phyloP scores from a whole-genome alignment of 2,329 filamentous ascomycete genomes.

The Calonectria hawksworthii region DNA sequence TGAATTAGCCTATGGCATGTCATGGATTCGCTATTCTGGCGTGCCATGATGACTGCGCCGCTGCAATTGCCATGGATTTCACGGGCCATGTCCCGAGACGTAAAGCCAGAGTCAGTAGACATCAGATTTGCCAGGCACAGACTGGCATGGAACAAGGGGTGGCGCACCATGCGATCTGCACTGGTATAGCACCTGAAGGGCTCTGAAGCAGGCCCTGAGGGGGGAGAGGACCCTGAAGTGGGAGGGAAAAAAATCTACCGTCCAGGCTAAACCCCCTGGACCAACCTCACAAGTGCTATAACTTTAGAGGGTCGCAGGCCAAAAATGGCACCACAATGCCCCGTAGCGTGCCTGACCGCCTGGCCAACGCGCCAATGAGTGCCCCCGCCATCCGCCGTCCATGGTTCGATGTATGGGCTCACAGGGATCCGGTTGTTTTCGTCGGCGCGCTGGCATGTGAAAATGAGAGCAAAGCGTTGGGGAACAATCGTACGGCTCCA shows the following conservation, averaged over 20 bases:
- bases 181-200: not conserved
- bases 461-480: constrained; percentile 26
- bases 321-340: constrained; percentile 28
- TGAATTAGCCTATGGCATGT: constrained; percentile 20
- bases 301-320: constrained; percentile 8
- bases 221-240: not conserved
- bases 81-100: constrained; percentile 19
- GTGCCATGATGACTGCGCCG: constrained; percentile 9
- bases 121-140: constrained; percentile 1
- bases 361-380: constrained; percentile 19
- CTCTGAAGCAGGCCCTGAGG: not conserved
- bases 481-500: constrained; percentile 27
- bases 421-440: constrained; percentile 30
- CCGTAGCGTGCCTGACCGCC: constrained; percentile 28
- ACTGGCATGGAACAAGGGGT: not conserved
- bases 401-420: constrained; percentile 34
- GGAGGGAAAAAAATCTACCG: not conserved
- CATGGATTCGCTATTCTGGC: constrained; percentile 21
- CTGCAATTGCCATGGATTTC: constrained; percentile 20
- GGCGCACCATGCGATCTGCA: constrained; percentile 5
- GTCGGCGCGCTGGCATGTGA: constrained; percentile 25
- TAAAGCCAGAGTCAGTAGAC: constrained; percentile 9
- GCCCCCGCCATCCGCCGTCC: constrained; percentile 16
- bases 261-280: constrained; percentile 15
- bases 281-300: not conserved